phyloP scores from a whole-genome alignment of 2,329 filamentous ascomycete genomes.

The Hawksworthiomyces lignivorus region DNA sequence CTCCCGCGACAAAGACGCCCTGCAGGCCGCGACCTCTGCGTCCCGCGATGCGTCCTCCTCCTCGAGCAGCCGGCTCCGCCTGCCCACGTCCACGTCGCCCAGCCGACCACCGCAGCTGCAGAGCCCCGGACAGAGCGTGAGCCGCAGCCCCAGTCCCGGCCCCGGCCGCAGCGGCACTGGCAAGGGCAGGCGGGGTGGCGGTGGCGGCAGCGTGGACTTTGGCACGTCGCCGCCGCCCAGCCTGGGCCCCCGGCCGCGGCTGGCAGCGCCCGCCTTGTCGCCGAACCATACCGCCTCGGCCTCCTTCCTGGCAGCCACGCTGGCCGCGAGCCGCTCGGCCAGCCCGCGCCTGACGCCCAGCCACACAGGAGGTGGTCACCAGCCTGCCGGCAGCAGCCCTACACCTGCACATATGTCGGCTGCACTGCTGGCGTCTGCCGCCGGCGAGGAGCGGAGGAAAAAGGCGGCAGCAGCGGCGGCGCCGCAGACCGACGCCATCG shows the following conservation, averaged over 20 bases:
- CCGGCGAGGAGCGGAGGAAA: conserved; percentile 1
- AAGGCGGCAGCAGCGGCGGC: neutral
- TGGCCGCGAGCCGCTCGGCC: conserved; percentile 36
- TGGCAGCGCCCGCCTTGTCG: neutral
- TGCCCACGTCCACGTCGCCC: conserved; percentile 17
- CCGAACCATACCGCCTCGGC: conserved; percentile 29
- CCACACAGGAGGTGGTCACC: conserved; percentile 14
- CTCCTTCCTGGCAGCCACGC: conserved; percentile 53
- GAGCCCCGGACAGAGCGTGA: neutral
- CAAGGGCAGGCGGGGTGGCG: too few relatives aligned
- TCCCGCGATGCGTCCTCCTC: conserved; percentile 20
- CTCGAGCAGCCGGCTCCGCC: conserved; percentile 9
- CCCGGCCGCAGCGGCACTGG: neutral
- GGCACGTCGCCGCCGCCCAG: neutral
- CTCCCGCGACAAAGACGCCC: conserved; percentile 29
- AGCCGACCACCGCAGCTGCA: conserved; percentile 3
- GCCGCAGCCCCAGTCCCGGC: conserved; percentile 5
- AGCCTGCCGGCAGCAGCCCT: conserved; percentile 1
- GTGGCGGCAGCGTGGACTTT: neutral
- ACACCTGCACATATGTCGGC: conserved; percentile 7
- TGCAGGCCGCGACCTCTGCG: conserved; percentile 37
- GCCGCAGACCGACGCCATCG: neutral
- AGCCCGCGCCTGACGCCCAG: conserved; percentile 37
- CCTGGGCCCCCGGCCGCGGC: neutral
- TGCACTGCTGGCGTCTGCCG: conserved; percentile 5